Base-by-base conservation (phyloP, 2,329 filamentous ascomycete species). In the Magnaporthales sp. region DNA sequence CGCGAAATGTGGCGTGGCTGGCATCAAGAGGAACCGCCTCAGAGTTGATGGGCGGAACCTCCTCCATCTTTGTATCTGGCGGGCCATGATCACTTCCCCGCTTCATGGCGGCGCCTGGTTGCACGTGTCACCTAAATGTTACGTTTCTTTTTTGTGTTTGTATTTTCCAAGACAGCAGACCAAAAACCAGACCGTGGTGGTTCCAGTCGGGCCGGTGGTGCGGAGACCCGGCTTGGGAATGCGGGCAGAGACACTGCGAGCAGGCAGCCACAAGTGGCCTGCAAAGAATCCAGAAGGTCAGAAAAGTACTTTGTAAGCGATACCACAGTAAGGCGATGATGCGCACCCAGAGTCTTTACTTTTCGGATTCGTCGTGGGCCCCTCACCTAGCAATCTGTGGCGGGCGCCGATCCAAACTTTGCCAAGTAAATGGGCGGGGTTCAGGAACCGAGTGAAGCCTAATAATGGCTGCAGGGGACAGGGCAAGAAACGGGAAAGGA, bases 351-450 rank as follows among this genome's bases (percentile, higher is more conserved):
- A 51, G 38, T 51, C 38, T 51, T 51, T 51, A n/a, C 38, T 46
- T 51, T 51, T 51, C 8, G 15, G 10, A 51, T 51, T 51, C 38
- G 38, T 19, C 15, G 38, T n/a, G 38, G n/a, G 19, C 38, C 38
- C 38, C 19, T 51, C 38, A n/a, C 54, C 54, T 24, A 58, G 54
- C 19, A 58, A 26, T 58, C 56, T 6, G 56, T 60, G 26, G 56
- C 56, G 56, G 56, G 56, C 56, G 56, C 56, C 56, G 56, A 60
- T 60, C 56, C 11, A 60, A 60, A 60, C 56, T 27, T 60, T 60
- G 26, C 24, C 56, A 27, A 29, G 26, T 19, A 27, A 27, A 19
- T 60, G 27, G 26, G 56, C 56, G 56, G 56, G 56, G 56, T 27
- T 60, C 13, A 60, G 22, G 56, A 27, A 60, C 24, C 22, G 9